A percentile compares a stretch with the other conserved stretches of the same genome.
Conservation (phyloP, 1,284 basidiomycete species). For the Boletellus deceptivus region DNA sequence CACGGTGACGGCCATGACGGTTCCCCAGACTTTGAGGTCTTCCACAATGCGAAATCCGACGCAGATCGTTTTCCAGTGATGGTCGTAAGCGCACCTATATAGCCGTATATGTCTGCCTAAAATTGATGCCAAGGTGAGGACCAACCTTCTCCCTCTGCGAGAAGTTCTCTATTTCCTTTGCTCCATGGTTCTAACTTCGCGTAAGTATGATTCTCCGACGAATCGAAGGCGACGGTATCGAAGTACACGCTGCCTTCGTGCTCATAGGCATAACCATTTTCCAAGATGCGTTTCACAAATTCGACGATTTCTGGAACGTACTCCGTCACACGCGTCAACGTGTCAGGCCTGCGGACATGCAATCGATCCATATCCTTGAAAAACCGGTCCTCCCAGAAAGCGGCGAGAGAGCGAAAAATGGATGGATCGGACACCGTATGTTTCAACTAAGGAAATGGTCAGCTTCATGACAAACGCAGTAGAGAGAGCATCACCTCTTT, state of each 20-base stretch:
- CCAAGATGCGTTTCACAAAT: constrained; percentile 85
- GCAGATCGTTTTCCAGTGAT: constrained; percentile 60
- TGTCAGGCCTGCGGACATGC: constrained; percentile 85
- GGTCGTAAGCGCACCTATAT: constrained; percentile 60
- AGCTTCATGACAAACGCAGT: constrained; percentile 2
- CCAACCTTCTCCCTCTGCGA: constrained; percentile 92
- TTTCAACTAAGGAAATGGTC: constrained; percentile 54
- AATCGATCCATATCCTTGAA: constrained; percentile 93
- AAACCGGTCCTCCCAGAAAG: constrained; percentile 89
- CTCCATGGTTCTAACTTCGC: constrained; percentile 97
- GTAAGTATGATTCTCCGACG: constrained; percentile 71
- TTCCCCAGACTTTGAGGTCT: constrained; percentile 96
- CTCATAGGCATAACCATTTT: constrained; percentile 91
- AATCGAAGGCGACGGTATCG: constrained; percentile 88
- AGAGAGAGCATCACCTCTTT: constrained; percentile 52
- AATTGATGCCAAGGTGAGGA: constrained; percentile 1
- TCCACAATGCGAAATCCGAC: constrained; percentile 98
- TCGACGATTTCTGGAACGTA: constrained; percentile 94
- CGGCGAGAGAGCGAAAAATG: constrained; percentile 82
- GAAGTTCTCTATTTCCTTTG: constrained; percentile 86
- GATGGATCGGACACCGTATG: constrained; percentile 83
- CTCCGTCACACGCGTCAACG: constrained; percentile 93
- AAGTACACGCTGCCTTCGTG: constrained; percentile 93
- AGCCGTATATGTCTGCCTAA: constrained; percentile 4
- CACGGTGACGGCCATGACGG: constrained; percentile 96